A percentile compares a stretch with the other conserved stretches of the same genome.
Evolutionary conservation across 73 alveolate species (phyloP).

Genomic region (Paramecium biaurelia): DNA sequence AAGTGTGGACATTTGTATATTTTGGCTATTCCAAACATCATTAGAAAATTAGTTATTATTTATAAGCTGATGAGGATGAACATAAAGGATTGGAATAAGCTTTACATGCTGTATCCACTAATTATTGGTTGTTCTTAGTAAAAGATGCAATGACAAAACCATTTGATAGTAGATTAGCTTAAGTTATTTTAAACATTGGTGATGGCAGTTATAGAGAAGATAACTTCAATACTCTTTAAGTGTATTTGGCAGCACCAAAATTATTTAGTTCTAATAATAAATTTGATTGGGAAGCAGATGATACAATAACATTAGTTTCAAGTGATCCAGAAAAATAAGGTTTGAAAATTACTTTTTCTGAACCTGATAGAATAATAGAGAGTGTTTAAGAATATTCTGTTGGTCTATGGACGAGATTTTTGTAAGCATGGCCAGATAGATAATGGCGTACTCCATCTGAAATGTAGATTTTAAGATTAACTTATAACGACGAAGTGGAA

Average conservation of each 20-base stretch:
- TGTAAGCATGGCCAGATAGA: constrained; percentile 7
- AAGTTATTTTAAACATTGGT: background rate
- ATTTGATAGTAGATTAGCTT: constrained; percentile 34
- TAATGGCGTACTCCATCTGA: background rate
- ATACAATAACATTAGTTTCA: background rate
- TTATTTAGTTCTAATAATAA: background rate
- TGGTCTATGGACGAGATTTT: constrained; percentile 34
- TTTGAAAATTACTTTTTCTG: background rate
- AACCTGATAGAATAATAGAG: background rate
- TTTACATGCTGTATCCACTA: constrained; percentile 3
- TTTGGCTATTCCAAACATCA: background rate
- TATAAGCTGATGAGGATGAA: constrained; percentile 17
- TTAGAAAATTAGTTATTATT: background rate
- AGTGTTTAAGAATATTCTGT: constrained; percentile 8
- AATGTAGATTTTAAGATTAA: constrained; percentile 30
- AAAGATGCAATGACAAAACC: background rate
- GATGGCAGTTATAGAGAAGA: constrained; percentile 6
- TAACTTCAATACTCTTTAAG: background rate
- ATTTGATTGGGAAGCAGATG: constrained; percentile 42
- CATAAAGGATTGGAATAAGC: background rate
- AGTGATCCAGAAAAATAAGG: background rate
- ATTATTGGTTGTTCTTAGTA: background rate
- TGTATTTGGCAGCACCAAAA: constrained; percentile 8
- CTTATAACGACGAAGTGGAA: constrained; percentile 4
- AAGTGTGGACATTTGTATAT: constrained; percentile 46